Evolutionary conservation across 345 rosid genomes (phyloP), one percentile per base, ranked within the genome.

Genomic region (Cardamine chenopodiifolia): DNA sequence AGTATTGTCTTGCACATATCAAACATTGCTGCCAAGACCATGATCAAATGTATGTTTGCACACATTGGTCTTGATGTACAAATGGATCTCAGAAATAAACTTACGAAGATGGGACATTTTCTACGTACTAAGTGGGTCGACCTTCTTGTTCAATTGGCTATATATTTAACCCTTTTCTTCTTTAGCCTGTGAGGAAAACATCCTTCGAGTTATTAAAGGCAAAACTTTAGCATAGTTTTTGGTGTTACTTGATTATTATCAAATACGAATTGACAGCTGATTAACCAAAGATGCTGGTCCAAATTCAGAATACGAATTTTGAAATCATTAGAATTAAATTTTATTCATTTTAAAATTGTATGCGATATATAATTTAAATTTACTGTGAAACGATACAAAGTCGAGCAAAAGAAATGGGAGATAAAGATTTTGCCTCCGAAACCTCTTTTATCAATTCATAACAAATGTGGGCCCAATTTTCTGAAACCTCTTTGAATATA

Each of bases 401-500:
- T 6, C 48, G 8, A 42, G 18, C 48, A 42, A 42, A 42, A 42
- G 44, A 39, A 39, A 39, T 39, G 58, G 58, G 59, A 54, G 71
- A 70, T 62, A 44, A 62, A 44, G 34, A 18, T 56, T 63, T 39
- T 57, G 62, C 20, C 54, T 18, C 71, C 28, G 20, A 62, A 53
- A 76, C 58, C 39, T 69, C 63, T 62, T 53, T 53, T 32, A 65
- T 70, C 71, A 70, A 35, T 57, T 70, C 71, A 70, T 45, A 42
- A 70, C 58, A 45, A 35, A 23, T 4, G 71, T 70, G 62, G 80
- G 3, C 32, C 76, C 37, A 25, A 35, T 4, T 34, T 76, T 70
- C 66, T 63, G 61, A 64, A 70, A 65, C 80, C 72, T 70, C 75
- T 70, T 70, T 56, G 15, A 37, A 62, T 25, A 63, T 48, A 25